These are phyloP conservation scores for Diaporthe citri DNA, from an alignment of 2,329 filamentous ascomycete genomes.

Conservation along the genomic window DNA sequence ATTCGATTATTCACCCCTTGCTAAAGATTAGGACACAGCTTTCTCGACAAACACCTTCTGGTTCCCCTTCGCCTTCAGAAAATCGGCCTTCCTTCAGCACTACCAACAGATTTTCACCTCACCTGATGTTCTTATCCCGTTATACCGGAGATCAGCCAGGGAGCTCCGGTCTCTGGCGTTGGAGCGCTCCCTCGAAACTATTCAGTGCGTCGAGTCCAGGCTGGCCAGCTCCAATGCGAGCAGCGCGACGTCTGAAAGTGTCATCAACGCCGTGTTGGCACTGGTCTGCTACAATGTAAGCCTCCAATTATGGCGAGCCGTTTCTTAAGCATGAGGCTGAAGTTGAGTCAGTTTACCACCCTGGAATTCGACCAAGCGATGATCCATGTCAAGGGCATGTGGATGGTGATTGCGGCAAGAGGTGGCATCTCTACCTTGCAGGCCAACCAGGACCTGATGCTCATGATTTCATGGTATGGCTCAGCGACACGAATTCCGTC, in stretches of 20 bases:
- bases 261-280: background rate
- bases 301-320: background rate
- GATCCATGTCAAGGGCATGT: conserved; percentile 1
- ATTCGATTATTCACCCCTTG: background rate
- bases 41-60: background rate
- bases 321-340: background rate
- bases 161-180: background rate
- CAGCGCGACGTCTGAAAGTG: conserved; percentile 1
- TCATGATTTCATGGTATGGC: conserved; percentile 17
- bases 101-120: background rate
- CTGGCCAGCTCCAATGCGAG: background rate
- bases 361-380: conserved; percentile 6
- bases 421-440: conserved; percentile 15
- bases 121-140: background rate
- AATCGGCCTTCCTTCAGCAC: conserved; percentile 6
- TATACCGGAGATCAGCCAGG: background rate
- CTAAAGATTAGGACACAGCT: background rate
- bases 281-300: conserved; percentile 16
- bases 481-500: background rate
- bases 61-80: conserved; percentile 11
- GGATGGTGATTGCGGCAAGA: background rate
- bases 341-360: background rate
- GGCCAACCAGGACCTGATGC: background rate
- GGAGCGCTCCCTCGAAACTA: background rate
- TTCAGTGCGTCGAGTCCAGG: conserved; percentile 5